Conservation (phyloP, 192 early-diverging fungal species). For the Umbelopsis isabellina region DNA sequence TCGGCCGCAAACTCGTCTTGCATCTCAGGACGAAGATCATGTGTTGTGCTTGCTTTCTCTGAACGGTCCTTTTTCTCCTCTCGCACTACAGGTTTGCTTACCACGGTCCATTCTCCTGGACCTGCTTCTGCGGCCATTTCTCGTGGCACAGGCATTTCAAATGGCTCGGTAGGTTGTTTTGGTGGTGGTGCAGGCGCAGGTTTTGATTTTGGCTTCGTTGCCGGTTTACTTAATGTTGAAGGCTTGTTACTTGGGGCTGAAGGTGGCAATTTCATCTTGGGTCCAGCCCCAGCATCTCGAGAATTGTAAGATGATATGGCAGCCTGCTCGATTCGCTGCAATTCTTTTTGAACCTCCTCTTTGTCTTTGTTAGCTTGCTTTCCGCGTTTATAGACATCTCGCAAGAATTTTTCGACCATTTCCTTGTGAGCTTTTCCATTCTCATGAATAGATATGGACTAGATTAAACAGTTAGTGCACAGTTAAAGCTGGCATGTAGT, state of each 20-base stretch:
- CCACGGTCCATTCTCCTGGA: constrained; percentile 24
- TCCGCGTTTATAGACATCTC: constrained; percentile 61
- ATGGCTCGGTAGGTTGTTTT: constrained; percentile 1
- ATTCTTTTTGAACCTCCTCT: constrained; percentile 60
- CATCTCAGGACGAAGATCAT: constrained; percentile 26
- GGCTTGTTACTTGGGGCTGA: background rate
- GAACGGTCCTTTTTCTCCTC: background rate
- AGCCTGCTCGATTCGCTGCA: constrained; percentile 70
- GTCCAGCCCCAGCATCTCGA: constrained; percentile 6
- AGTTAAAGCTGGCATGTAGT: background rate
- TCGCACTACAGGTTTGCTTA: constrained; percentile 4
- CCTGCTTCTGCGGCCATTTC: background rate
- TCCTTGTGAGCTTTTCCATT: constrained; percentile 81
- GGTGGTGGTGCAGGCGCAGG: constrained; percentile 23
- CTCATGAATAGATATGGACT: constrained; percentile 75
- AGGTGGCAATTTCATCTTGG: background rate
- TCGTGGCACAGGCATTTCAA: background rate
- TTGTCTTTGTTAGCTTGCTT: constrained; percentile 56
- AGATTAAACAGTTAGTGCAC: background rate
- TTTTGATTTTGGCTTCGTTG: constrained; percentile 24
- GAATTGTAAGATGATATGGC: constrained; percentile 21
- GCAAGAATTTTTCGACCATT: constrained; percentile 76
- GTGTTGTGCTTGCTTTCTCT: background rate
- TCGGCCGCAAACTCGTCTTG: constrained; percentile 53
- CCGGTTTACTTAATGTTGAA: background rate